Evolutionary conservation across 176 grass and related monocot genomes (phyloP), one percentile per base, ranked within the genome.

Genomic region (Triticum monococcum): DNA sequence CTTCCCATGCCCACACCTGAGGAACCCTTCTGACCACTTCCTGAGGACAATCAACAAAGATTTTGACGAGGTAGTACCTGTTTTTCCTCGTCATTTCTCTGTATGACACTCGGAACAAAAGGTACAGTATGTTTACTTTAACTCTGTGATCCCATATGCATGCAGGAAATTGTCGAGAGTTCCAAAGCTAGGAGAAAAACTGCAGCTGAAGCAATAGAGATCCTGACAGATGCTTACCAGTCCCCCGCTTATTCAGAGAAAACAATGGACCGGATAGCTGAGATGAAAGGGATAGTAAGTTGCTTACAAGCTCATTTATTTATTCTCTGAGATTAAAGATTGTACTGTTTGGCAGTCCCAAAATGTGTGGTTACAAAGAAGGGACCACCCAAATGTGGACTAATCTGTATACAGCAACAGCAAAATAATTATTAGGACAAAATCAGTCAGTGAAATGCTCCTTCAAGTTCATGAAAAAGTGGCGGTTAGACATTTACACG

Each of bases 21-120:
- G 82, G 48, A 91, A 87, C 41, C 90, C 71, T 9, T 91, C 82
- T 3, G 90, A 91, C 45, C 82, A 91, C 18, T 91, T 77, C 13
- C 71, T 91, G 18, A 81, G 82, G 65, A 88, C 82, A 25, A 86
- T 88, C 60, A 91, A 88, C 22, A 91, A 91, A 64, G 90, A 91
- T 31, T 91, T 88, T 80, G 86, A 88, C 12, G 80, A 87, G 89
- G 89, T 90, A 81, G 9, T 8, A 2, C 18, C 20, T 59, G 14
- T 5, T 48, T 48, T 30, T 69, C 26, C 2, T 73, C 17, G 6
- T 38, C 9, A 35, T 18, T 60, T 36, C n/a, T 16, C 25, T 26
- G n/a, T 17, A 54, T 69, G 11, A 72, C 56, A 11, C 8, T 71
- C n/a, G 1, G 7, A 85, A 46, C 33, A 31, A 16, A 61, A 23